A percentile compares a stretch with the other conserved stretches of the same genome.
Conservation (phyloP, 2,329 filamentous ascomycete genomes). For the Blumeria hordei region DNA sequence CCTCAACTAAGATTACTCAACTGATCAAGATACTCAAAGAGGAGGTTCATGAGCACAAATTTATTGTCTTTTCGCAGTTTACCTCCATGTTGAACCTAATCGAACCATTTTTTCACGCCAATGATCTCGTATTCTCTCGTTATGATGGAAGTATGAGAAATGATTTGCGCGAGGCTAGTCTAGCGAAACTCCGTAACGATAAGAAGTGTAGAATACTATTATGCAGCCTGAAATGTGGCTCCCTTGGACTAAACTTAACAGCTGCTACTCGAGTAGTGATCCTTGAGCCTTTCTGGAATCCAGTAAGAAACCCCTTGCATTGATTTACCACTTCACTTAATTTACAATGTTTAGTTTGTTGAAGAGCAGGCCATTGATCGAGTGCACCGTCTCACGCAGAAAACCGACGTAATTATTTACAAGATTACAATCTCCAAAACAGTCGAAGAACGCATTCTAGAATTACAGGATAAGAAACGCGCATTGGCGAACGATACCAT, state of each 20-base stretch:
- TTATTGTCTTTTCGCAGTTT: constrained; percentile 96
- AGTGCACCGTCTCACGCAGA: constrained; percentile 94
- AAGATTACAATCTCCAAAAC: constrained; percentile 70
- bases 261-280: constrained; percentile 85
- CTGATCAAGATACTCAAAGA: constrained; percentile 57
- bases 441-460: constrained; percentile 87
- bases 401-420: constrained; percentile 81
- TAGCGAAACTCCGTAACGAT: constrained; percentile 53
- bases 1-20: constrained; percentile 80
- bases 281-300: constrained; percentile 97
- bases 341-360: constrained; percentile 40
- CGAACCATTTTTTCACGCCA: constrained; percentile 63
- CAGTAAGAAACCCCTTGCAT: constrained; percentile 15
- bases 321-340: constrained; percentile 4
- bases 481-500: constrained; percentile 80
- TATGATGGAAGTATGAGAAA: constrained; percentile 95
- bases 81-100: constrained; percentile 95
- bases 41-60: constrained; percentile 68
- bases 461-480: constrained; percentile 80
- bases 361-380: constrained; percentile 98
- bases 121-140: constrained; percentile 55
- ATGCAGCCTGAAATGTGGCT: constrained; percentile 84
- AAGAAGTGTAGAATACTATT: constrained; percentile 57
- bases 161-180: constrained; percentile 68
- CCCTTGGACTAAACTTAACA: constrained; percentile 78